Conservation (phyloP, 2,329 filamentous ascomycete species). For the Trichophyton verrucosum region DNA sequence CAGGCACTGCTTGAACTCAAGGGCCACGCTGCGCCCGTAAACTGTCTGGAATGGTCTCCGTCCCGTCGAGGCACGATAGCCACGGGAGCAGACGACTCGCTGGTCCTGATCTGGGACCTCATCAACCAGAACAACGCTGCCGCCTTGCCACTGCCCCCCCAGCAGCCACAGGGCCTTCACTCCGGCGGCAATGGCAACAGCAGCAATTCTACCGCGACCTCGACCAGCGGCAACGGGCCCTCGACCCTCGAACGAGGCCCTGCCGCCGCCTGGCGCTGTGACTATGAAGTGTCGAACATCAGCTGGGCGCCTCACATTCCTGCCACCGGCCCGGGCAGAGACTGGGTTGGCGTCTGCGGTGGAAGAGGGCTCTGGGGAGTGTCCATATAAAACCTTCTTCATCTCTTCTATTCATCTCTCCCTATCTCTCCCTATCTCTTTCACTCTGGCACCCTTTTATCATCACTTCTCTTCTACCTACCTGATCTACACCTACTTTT, state of each 20-base stretch:
- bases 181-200: neutral
- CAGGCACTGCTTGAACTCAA: conserved; percentile 88
- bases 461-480: neutral
- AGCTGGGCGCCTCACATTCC: conserved; percentile 35
- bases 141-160: conserved; percentile 24
- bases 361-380: conserved; percentile 36
- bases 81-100: conserved; percentile 80
- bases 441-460: neutral
- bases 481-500: neutral
- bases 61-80: conserved; percentile 75
- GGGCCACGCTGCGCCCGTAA: conserved; percentile 73
- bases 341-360: conserved; percentile 36
- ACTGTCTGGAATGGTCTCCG: conserved; percentile 93
- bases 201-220: neutral
- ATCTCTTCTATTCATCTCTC: neutral
- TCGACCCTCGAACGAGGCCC: conserved; percentile 33
- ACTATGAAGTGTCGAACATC: conserved; percentile 37
- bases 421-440: neutral
- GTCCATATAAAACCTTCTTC: conserved; percentile 18
- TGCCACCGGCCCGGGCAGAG: conserved; percentile 24
- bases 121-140: conserved; percentile 51
- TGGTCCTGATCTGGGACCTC: conserved; percentile 89
- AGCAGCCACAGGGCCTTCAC: conserved; percentile 6
- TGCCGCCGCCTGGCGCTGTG: conserved; percentile 35
- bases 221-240: conserved; percentile 6